Evolutionary conservation across 495 filamentous ascomycete species (phyloP).

Genomic region (Aspergillus ostianus): DNA sequence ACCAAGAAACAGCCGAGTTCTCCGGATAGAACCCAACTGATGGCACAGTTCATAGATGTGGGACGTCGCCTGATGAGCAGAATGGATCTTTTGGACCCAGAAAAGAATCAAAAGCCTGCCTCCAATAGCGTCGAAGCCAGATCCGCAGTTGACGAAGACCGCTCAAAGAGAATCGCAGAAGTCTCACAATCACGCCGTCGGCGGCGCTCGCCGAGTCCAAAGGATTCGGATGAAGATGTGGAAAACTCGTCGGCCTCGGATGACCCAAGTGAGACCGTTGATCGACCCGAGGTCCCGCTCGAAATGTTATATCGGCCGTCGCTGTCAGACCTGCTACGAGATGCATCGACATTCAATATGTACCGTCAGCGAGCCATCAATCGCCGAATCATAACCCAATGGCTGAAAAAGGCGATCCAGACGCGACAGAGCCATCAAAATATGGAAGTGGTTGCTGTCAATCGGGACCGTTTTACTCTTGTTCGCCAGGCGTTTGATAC

Average conservation of each 20-base stretch:
- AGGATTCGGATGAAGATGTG: constrained; percentile 23
- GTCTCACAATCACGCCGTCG: constrained; percentile 20
- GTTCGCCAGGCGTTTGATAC: constrained; percentile 56
- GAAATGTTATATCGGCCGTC: constrained; percentile 52
- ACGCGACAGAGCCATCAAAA: constrained; percentile 40
- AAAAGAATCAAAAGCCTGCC: constrained; percentile 23
- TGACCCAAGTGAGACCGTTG: constrained; percentile 27
- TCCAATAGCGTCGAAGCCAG: constrained; percentile 31
- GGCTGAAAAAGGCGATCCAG: constrained; percentile 53
- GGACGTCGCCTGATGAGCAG: constrained; percentile 40
- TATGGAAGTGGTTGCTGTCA: constrained; percentile 49
- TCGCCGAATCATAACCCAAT: constrained; percentile 48
- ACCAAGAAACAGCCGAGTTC: constrained; percentile 20
- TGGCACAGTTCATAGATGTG: constrained; percentile 46
- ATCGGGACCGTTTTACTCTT: constrained; percentile 52
- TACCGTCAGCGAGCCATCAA: constrained; percentile 48
- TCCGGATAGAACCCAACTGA: constrained; percentile 44
- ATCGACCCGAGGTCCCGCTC: constrained; percentile 29
- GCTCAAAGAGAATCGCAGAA: constrained; percentile 32
- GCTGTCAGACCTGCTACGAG: constrained; percentile 53
- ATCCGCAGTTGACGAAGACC: constrained; percentile 39
- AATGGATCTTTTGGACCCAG: constrained; percentile 28
- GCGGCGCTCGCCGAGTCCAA: constrained; percentile 25
- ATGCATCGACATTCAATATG: constrained; percentile 59
- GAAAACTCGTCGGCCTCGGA: constrained; percentile 27